Conservation (phyloP, 306 rosid species). For the Trifolium dubium region DNA sequence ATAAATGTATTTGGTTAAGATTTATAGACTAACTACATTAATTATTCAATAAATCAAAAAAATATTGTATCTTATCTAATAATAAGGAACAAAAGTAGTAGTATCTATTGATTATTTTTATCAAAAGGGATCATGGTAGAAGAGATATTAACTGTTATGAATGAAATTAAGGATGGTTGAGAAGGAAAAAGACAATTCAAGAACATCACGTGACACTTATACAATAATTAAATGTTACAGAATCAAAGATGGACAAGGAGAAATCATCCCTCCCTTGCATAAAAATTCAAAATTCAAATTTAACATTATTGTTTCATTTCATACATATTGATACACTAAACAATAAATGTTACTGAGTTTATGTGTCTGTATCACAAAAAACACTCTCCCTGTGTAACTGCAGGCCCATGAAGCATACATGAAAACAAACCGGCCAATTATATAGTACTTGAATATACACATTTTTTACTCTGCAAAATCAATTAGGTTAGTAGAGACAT, state of each 20-base stretch:
- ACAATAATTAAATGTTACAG: background rate
- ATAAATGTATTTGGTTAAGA: too few species aligned
- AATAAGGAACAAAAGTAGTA: too few species aligned
- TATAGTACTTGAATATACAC: background rate
- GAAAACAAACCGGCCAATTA: constrained; percentile 13
- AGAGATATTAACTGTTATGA: background rate
- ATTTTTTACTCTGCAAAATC: background rate
- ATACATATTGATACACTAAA: constrained; percentile 6
- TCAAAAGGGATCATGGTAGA: background rate
- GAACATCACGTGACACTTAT: constrained; percentile 52
- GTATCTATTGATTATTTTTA: background rate
- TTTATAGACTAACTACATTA: too few species aligned
- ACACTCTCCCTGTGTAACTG: constrained; percentile 38
- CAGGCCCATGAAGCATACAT: background rate
- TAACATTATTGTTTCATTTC: constrained; percentile 4
- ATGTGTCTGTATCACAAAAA: constrained; percentile 45
- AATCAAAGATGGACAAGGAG: constrained; percentile 22
- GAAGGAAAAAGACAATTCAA: constrained; percentile 38
- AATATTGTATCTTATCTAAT: too few species aligned
- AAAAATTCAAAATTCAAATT: constrained; percentile 45
- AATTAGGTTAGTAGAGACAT: too few species aligned
- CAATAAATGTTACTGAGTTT: constrained; percentile 38
- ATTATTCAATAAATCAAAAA: too few species aligned
- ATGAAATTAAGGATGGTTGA: background rate
- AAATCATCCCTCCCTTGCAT: constrained; percentile 3